Conservation (phyloP, 345 rosid genomes). For the Conringia planisiliqua region DNA sequence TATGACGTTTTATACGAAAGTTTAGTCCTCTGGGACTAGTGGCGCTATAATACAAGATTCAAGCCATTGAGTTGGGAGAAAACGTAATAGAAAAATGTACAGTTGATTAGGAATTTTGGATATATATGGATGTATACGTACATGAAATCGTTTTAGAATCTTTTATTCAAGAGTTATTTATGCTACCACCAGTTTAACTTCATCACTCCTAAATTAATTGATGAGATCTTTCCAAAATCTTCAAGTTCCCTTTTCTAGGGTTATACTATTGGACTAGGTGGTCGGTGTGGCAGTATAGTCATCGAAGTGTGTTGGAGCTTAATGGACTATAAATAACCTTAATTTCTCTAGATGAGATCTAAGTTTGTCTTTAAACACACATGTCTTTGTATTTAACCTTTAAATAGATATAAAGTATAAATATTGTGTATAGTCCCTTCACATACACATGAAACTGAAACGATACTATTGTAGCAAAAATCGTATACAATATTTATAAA, state of each 20-base stretch:
- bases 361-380: not conserved
- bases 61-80: not conserved
- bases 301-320: not conserved
- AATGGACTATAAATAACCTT: not conserved
- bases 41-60: constrained; percentile 1
- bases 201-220: not conserved
- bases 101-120: not conserved
- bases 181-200: not conserved
- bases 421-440: no score
- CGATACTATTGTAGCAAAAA: no score
- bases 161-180: no score
- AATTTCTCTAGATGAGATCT: not conserved
- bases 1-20: not conserved
- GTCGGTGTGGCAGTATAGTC: not conserved
- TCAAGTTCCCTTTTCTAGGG: not conserved
- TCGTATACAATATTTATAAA: no score
- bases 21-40: not conserved
- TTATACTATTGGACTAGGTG: not conserved
- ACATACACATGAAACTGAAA: no score
- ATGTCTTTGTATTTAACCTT: not conserved
- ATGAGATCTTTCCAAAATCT: constrained; percentile 1
- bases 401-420: no score
- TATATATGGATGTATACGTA: not conserved
- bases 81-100: not conserved
- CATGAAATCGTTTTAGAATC: not conserved